Conservation (phyloP, 106 monocot species). For the Platanthera zijinensis region DNA sequence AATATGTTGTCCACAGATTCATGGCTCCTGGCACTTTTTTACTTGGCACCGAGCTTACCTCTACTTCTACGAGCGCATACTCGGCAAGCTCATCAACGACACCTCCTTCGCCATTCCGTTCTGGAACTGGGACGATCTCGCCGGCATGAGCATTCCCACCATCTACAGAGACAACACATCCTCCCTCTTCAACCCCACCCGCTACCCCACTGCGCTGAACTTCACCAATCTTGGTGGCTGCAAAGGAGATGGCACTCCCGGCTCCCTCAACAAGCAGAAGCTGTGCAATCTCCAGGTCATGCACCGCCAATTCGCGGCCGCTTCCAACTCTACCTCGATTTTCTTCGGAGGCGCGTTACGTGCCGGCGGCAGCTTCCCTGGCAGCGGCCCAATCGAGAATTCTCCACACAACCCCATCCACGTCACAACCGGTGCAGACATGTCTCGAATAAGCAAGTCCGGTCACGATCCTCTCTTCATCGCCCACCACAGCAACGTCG, state of each 20-base stretch:
- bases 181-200: slow-evolving; percentile 3
- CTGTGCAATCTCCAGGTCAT: background rate
- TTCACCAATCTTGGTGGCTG: background rate
- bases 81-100: slow-evolving; percentile 10
- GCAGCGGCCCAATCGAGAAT: slow-evolving; percentile 2
- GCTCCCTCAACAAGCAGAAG: background rate
- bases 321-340: background rate
- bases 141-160: slow-evolving; percentile 22
- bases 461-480: slow-evolving; percentile 17
- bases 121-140: slow-evolving; percentile 28
- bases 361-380: background rate
- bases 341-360: slow-evolving; percentile 2
- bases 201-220: background rate
- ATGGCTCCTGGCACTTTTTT: slow-evolving; percentile 11
- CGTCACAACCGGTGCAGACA: background rate
- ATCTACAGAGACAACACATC: slow-evolving; percentile 9
- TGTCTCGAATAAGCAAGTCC: background rate
- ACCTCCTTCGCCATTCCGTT: slow-evolving; percentile 20
- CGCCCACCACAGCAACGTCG: slow-evolving; percentile 17
- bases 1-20: background rate
- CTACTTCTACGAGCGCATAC: slow-evolving; percentile 21
- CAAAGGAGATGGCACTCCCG: background rate
- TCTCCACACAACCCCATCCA: slow-evolving; percentile 6
- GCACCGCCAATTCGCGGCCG: slow-evolving; percentile 3
- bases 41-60: slow-evolving; percentile 12